A percentile compares a stretch with the other conserved stretches of the same genome.
phyloP scores from a whole-genome alignment of 176 grass and related monocot genomes.

The Aegilops bicornis region DNA sequence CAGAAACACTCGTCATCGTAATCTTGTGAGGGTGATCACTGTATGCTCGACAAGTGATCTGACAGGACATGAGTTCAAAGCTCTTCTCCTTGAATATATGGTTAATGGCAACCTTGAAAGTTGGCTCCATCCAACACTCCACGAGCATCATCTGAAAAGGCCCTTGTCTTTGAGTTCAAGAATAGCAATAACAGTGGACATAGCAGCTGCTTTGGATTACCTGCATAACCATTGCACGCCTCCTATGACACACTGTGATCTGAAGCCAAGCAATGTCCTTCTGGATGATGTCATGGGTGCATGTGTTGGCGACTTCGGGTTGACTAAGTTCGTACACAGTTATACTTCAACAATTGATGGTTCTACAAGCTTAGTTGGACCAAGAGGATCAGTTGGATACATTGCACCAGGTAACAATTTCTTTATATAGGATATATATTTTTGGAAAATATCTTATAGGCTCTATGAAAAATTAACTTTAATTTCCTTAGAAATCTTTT shows the following conservation, averaged over 20 bases:
- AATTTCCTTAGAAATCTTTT: neutral
- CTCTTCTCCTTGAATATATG: neutral
- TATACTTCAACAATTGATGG: neutral
- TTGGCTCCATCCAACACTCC: neutral
- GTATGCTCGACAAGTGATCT: neutral
- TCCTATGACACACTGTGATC: neutral
- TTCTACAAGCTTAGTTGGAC: neutral
- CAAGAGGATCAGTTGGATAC: slow-evolving; percentile 4
- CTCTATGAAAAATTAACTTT: neutral
- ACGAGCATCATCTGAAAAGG: neutral
- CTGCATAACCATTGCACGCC: neutral
- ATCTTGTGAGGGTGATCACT: neutral
- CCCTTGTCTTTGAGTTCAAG: neutral
- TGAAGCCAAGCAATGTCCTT: slow-evolving; percentile 5
- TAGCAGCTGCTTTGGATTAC: neutral
- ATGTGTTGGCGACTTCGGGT: neutral
- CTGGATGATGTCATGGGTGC: neutral
- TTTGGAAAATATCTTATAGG: neutral
- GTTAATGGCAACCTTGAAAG: neutral
- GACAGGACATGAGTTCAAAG: neutral
- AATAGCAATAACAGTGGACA: neutral
- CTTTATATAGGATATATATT: neutral
- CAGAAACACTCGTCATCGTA: neutral
- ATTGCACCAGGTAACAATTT: neutral
- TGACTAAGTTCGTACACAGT: neutral